These are phyloP conservation scores for Schwanniomyces occidentalis DNA, from an alignment of 805 yeast species.

Conservation along the genomic window DNA sequence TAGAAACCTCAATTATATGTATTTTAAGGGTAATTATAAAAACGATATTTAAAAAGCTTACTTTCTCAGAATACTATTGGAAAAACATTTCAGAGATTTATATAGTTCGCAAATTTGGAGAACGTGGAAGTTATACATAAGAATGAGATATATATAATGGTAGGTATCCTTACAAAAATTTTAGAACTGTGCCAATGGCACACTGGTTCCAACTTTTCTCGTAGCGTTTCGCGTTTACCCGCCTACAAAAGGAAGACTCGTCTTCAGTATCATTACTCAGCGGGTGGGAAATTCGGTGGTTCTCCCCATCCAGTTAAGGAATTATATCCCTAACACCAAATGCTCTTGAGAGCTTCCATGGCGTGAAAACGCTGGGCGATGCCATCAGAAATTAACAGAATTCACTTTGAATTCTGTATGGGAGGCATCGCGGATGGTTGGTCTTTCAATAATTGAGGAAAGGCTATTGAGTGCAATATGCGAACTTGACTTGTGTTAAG, in stretches of 20 bases:
- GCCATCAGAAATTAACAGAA: slow-evolving; percentile 52
- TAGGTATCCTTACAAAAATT: no score
- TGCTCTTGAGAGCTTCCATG: slow-evolving; percentile 58
- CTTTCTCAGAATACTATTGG: no score
- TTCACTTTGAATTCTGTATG: slow-evolving; percentile 30
- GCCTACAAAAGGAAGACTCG: slow-evolving; percentile 28
- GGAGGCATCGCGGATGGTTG: slow-evolving; percentile 63
- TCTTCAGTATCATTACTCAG: slow-evolving; percentile 11
- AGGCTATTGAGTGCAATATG: slow-evolving; percentile 63
- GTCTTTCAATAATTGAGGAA: slow-evolving; percentile 31
- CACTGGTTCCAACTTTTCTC: slow-evolving; percentile 37
- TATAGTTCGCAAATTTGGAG: no score
- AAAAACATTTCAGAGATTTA: no score
- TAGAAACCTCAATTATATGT: no score
- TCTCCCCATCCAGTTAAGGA: slow-evolving; percentile 44
- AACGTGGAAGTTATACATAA: no score
- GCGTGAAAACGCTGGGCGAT: slow-evolving; percentile 60
- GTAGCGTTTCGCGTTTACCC: slow-evolving; percentile 50
- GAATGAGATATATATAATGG: no score
- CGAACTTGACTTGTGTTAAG: slow-evolving; percentile 40
- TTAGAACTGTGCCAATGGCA: slow-evolving; percentile 9
- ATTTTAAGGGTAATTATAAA: no score
- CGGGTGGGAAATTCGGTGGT: slow-evolving; percentile 71
- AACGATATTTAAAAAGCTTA: no score
- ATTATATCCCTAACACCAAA: slow-evolving; percentile 6